These are phyloP conservation scores for Anisogramma anomala DNA, from an alignment of 2,329 filamentous ascomycete species.

Conservation along the genomic window DNA sequence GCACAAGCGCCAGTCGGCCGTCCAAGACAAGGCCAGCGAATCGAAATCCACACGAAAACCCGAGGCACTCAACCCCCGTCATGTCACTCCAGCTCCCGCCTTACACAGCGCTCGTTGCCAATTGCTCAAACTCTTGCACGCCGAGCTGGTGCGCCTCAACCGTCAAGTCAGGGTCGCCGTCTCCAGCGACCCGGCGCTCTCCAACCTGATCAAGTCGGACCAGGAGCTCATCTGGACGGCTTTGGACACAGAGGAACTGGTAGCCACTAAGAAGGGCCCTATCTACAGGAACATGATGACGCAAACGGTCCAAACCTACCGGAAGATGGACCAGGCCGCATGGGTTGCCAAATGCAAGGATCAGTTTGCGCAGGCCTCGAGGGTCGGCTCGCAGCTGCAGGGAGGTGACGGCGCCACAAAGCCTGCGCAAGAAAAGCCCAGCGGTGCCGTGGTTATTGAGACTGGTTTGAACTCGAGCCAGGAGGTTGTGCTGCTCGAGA, in stretches of 20 bases:
- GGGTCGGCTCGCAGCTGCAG: slow-evolving; percentile 30
- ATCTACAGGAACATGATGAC: slow-evolving; percentile 82
- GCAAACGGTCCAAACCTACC: slow-evolving; percentile 63
- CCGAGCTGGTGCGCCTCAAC: slow-evolving; percentile 57
- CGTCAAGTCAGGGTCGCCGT: slow-evolving; percentile 45
- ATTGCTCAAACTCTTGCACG: slow-evolving; percentile 52
- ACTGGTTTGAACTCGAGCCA: slow-evolving; percentile 59
- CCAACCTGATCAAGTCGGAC: slow-evolving; percentile 45
- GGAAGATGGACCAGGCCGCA: slow-evolving; percentile 58
- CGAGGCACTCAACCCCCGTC: slow-evolving; percentile 56
- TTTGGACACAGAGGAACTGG: slow-evolving; percentile 67
- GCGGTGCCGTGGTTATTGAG: slow-evolving; percentile 39
- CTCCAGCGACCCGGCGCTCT: too few relatives aligned
- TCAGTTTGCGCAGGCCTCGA: too few relatives aligned
- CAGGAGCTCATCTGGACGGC: slow-evolving; percentile 58
- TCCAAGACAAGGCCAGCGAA: slow-evolving; percentile 5
- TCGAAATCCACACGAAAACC: slow-evolving; percentile 22
- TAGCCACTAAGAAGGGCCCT: slow-evolving; percentile 52
- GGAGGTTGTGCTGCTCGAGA: slow-evolving; percentile 54
- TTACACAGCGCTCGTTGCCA: slow-evolving; percentile 43
- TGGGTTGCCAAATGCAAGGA: slow-evolving; percentile 52
- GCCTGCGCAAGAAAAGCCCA: slow-evolving; percentile 24
- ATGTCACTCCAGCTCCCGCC: slow-evolving; percentile 47
- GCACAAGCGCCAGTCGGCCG: neutral
- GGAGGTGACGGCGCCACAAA: slow-evolving; percentile 24